A percentile compares a stretch with the other conserved stretches of the same genome.
Conservation (phyloP, 2,329 filamentous ascomycete species). For the Fusarium sp. region DNA sequence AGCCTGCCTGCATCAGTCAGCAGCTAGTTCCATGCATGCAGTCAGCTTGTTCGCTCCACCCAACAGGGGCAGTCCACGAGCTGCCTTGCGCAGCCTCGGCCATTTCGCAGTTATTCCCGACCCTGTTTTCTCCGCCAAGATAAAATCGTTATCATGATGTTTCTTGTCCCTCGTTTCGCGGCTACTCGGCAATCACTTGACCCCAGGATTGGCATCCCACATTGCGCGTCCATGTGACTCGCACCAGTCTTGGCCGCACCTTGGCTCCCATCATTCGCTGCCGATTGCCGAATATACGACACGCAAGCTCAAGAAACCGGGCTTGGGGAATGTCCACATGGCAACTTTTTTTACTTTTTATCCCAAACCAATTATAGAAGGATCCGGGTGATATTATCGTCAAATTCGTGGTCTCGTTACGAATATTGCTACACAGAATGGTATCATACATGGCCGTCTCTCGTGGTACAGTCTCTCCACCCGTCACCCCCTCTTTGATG, state of each 20-base stretch:
- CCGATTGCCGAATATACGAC: constrained; percentile 2
- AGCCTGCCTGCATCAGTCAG: not conserved
- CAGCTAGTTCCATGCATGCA: not conserved
- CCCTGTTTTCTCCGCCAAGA: constrained; percentile 12
- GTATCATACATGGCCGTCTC: constrained; percentile 38
- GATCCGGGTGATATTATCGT: constrained; percentile 11
- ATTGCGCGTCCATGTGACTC: constrained; percentile 18
- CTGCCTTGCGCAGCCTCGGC: not conserved
- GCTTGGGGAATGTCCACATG: constrained; percentile 1
- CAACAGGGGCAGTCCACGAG: constrained; percentile 6
- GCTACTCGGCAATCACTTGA: constrained; percentile 31
- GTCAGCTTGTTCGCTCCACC: not conserved
- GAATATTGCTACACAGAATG: constrained; percentile 35
- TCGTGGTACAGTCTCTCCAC: constrained; percentile 31
- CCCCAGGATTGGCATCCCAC: constrained; percentile 4
- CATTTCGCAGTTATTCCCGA: constrained; percentile 7
- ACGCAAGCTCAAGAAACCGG: constrained; percentile 10
- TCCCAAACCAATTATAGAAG: constrained; percentile 25
- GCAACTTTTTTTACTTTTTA: not conserved
- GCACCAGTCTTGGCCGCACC: constrained; percentile 24
- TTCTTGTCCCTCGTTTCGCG: constrained; percentile 16
- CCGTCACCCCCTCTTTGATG: constrained; percentile 10
- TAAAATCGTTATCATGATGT: constrained; percentile 7
- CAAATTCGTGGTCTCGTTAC: constrained; percentile 45
- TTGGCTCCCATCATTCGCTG: constrained; percentile 27